Base-by-base conservation (phyloP, 352 stramenopile species). In the Phytophthora hibernalis region DNA sequence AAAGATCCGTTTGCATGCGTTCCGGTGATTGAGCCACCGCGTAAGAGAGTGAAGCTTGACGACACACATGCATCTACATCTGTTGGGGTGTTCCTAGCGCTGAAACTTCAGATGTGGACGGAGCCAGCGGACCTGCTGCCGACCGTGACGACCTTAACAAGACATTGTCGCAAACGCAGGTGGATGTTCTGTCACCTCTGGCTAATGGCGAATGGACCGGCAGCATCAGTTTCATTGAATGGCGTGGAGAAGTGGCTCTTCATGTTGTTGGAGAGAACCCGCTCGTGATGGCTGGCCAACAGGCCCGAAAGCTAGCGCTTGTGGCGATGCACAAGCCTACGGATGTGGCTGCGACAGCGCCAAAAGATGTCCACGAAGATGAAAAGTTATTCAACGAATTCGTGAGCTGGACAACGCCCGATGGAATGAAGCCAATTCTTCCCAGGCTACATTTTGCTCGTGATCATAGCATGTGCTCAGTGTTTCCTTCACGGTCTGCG, bases 181-280 rank as follows among this genome's bases (percentile, higher is more conserved):
- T 68, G 3, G 78, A 88, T 26, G 57, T 71, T 22, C 57, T 82
- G 3, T 87, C 71, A 8, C 73, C 82, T 1, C 65, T 93, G 1
- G 51, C 76, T n/a, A 79, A 83, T 40, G 82, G 84, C 1, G 82
- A 93, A 48, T 96, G 86, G 88, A 67, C 77, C 0, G 86, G 85
- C 21, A 93, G 82, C 55, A 80, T 96, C 51, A 94, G 86, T 48
- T 96, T 95, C 43, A 91, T 94, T 45, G 88, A 96, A 68, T 96
- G 88, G 86, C 81, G 83, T 26, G 73, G 71, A n/a, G 76, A 91
- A 73, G 80, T 96, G 24, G 83, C 86, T 3, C 70, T 96, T 10
- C 83, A 93, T 48, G 73, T 95, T 6, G 74, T 91, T 15, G 87
- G 85, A 0, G 84, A 93, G 58, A 85, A 73, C 5, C 85, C 88